These are phyloP conservation scores for Plectosphaerella cucumerina DNA, from an alignment of 2,329 filamentous ascomycete species.

Conservation along the genomic window DNA sequence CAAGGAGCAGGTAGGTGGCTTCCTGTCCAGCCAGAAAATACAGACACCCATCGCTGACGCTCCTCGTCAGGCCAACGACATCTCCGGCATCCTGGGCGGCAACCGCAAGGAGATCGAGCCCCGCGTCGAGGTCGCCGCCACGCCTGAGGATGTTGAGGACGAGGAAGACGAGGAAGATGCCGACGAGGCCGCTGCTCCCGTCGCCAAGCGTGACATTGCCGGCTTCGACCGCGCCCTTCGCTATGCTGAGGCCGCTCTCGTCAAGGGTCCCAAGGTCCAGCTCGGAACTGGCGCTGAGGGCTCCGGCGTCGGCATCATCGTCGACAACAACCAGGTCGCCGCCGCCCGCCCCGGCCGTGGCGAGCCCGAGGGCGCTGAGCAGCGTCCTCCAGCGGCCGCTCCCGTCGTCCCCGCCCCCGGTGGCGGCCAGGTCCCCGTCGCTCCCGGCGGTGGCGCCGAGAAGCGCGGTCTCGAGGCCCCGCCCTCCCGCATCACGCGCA, in stretches of 20 bases:
- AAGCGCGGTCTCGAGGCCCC: conserved; percentile 7
- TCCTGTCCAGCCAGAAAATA: neutral
- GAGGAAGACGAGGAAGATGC: conserved; percentile 37
- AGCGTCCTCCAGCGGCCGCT: conserved; percentile 2
- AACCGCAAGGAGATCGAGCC: conserved; percentile 43
- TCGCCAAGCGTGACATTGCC: conserved; percentile 29
- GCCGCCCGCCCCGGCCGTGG: conserved; percentile 19
- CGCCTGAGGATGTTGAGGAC: conserved; percentile 29
- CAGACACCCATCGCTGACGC: conserved; percentile 3
- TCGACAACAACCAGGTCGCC: conserved; percentile 25
- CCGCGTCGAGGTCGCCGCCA: conserved; percentile 21
- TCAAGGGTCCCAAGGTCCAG: conserved; percentile 32
- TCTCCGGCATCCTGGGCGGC: conserved; percentile 39
- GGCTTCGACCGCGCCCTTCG: conserved; percentile 36
- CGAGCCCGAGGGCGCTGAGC: conserved; percentile 2
- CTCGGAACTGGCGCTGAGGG: conserved; percentile 34
- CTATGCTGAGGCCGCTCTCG: conserved; percentile 32
- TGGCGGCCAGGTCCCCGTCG: neutral
- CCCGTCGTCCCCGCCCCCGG: conserved; percentile 2
- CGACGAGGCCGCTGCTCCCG: conserved; percentile 14
- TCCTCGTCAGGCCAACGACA: conserved; percentile 29
- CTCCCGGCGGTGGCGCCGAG: neutral
- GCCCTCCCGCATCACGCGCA: conserved; percentile 23
- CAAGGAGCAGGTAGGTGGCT: conserved; percentile 10
- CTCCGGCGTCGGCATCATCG: conserved; percentile 34